Evolutionary conservation across 768 basidiomycete genomes (phyloP), one percentile per base, ranked within the genome.

Genomic region (Agrocybe chaxingu): DNA sequence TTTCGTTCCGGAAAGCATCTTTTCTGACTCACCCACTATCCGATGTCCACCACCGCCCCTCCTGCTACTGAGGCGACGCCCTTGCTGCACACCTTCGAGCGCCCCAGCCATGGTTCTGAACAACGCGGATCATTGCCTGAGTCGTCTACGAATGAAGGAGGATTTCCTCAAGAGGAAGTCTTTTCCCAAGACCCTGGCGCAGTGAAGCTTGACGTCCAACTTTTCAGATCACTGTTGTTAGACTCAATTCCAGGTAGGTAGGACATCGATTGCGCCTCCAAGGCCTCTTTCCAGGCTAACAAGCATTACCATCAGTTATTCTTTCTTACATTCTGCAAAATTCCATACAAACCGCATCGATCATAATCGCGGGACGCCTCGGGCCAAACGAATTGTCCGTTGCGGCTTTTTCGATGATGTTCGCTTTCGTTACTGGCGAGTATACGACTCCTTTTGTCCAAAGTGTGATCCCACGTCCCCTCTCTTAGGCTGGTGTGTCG

Each of bases 341-440:
- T 59, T 88, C 86, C 3, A 75, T 87, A 34, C 87, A 88, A 63
- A 84, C 85, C 3, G 68, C 73, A 12, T 78, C 85, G 12, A 74
- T 88, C 45, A 56, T 87, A 32, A 74, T 89, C 55, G 77, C 76
- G 8, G 85, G 86, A 19, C 80, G 80, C 13, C 74, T 89, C 7
- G 87, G 88, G 2, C 80, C 87, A 13, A 71, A 83, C 55, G 81
- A 86, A 58, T 70, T 90, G 11, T 86, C 86, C 1, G 82, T 79
- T 1, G 77, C 88, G 9, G 86, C 88, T 38, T 85, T 89, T 58
- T 77, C 84, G 29, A 69, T 86, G 62, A 89, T 89, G 87, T 67
- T 90, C 57, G 87, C 86, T 10, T 86, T 82, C 62, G 87, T 88
- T 7, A 85, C 87, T 75, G 84, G 85, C 80, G 68, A 82, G 82